Evolutionary conservation across 495 filamentous ascomycete species (phyloP).

Genomic region (Penicillium steckii): DNA sequence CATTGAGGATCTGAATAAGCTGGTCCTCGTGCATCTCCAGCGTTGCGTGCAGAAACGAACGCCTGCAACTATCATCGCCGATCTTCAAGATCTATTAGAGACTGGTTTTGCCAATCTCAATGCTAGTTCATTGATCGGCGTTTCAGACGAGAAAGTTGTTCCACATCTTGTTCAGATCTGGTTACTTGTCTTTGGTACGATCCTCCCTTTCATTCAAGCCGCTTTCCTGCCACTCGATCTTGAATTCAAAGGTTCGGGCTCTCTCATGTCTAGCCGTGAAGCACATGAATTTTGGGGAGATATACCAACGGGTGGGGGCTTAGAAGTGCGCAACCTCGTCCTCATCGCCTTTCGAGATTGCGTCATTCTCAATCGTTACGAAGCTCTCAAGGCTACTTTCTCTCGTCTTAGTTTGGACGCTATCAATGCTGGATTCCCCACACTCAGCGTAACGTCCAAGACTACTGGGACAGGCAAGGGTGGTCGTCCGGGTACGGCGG

Average conservation of each 20-base stretch:
- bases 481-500: constrained; percentile 65
- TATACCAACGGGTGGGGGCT: constrained; percentile 48
- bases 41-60: constrained; percentile 68
- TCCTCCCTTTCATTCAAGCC: constrained; percentile 93
- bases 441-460: constrained; percentile 47
- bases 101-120: constrained; percentile 87
- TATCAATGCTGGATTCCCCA: constrained; percentile 60
- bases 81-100: constrained; percentile 73
- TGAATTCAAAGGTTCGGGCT: constrained; percentile 84
- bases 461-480: constrained; percentile 34
- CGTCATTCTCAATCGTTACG: constrained; percentile 81
- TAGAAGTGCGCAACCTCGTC: constrained; percentile 87
- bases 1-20: constrained; percentile 90
- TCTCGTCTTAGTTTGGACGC: constrained; percentile 83
- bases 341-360: constrained; percentile 87
- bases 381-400: constrained; percentile 84
- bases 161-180: constrained; percentile 89
- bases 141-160: constrained; percentile 80
- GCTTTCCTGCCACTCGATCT: constrained; percentile 93
- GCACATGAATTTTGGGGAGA: constrained; percentile 86
- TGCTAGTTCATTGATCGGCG: constrained; percentile 64
- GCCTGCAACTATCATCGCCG: constrained; percentile 70
- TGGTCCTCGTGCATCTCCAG: constrained; percentile 79
- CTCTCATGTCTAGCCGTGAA: constrained; percentile 70
- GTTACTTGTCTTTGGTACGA: constrained; percentile 84